Base-by-base conservation (phyloP, 768 basidiomycete species). In the Lentinula lateritia region DNA sequence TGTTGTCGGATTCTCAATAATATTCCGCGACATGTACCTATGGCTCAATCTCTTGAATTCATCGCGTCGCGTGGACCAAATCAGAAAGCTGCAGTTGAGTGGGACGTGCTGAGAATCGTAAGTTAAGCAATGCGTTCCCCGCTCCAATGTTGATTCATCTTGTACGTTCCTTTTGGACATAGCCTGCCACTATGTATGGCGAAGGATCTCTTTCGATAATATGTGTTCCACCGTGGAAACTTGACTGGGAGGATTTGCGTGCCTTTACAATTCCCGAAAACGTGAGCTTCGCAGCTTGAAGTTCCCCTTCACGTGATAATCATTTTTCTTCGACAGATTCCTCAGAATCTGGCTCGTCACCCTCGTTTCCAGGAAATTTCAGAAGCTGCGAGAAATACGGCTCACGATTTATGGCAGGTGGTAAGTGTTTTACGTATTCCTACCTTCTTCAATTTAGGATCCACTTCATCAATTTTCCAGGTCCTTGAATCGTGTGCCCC, bases 1-100 rank as follows among this genome's bases (percentile, higher is more conserved):
- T 56, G 39, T 32, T 56, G 55, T 34, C 38, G 55, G 10, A 56
- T 56, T 10, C n/a, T 56, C 12, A 43, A 56, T 34, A 56, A 56
- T 23, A 39, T 56, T 4, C 41, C 55, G n/a, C 41, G 41, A 6
- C 10, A 28, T 28, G 55, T 41, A 10, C 55, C 55, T 12, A 32
- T 56, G 41, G 55, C 55, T 10, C 9, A 56, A 6, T 23, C 41
- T 7, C 23, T 34, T 9, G 38, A 56, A 34, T 56, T 56, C 23
- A 56, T 56, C 6, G 55, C 41, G 13, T 8, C 12, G 6, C 41
- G 55, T 34, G 38, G 39, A 6, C 55, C 55, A 15, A 4, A 56
- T 12, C 12, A 28, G 3, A 8, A 12, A 41, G 13, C 41, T 7
- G 23, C 20, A 6, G 18, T 43, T 9, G 55, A 56, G 12, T 56